phyloP scores from a whole-genome alignment of 768 basidiomycete species.

The Boletus rubroflammeus region DNA sequence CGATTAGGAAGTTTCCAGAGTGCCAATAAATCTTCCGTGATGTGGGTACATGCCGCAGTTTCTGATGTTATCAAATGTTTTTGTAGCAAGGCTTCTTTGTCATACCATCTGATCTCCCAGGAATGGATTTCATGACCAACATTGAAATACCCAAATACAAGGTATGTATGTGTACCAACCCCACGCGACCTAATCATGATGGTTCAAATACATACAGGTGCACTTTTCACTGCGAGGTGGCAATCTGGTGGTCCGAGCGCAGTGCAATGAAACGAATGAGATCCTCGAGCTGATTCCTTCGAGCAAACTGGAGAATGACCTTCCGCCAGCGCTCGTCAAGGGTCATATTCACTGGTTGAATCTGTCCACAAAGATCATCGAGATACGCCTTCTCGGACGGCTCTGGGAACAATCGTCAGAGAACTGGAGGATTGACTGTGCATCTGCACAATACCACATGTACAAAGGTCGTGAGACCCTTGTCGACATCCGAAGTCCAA shows the following conservation, averaged over 20 bases:
- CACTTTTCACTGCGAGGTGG: conserved; percentile 8
- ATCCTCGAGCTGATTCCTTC: conserved; percentile 20
- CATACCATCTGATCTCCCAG: not conserved
- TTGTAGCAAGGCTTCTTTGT: not conserved
- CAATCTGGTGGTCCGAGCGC: conserved; percentile 9
- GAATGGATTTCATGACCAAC: not conserved
- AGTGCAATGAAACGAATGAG: not conserved
- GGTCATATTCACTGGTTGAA: no score
- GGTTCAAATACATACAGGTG: conserved; percentile 6
- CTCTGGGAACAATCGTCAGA: no score
- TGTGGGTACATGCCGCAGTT: not conserved
- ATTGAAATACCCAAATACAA: not conserved
- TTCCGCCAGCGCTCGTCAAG: no score
- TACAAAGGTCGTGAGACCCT: conserved; percentile 5
- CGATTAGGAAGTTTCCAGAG: not conserved
- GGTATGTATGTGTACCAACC: conserved; percentile 4
- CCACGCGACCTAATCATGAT: not conserved
- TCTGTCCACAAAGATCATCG: no score
- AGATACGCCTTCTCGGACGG: no score
- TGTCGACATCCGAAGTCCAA: conserved; percentile 17
- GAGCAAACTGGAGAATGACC: no score
- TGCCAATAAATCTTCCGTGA: not conserved
- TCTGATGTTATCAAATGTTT: not conserved
- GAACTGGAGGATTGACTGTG: no score
- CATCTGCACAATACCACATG: not conserved